Percentiles rank a stretch among this genome's conserved stretches.
These are phyloP conservation scores for Aciculosporium take DNA, from an alignment of 2,329 filamentous ascomycete genomes.

Conservation along the genomic window DNA sequence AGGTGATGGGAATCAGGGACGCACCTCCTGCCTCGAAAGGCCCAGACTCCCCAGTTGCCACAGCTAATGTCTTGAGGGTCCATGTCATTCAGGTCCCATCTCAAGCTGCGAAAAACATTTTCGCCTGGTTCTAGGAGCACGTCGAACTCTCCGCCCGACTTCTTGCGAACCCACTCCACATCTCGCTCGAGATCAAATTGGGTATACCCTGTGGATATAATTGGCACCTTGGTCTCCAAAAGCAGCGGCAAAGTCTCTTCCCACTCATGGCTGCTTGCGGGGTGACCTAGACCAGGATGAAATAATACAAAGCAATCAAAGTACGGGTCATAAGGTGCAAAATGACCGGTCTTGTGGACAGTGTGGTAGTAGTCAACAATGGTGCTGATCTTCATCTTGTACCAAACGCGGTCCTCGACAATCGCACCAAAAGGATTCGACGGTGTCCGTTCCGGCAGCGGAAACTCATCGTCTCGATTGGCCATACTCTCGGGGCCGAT, in stretches of 20 bases:
- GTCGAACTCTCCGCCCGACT: constrained; percentile 81
- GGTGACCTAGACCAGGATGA: constrained; percentile 90
- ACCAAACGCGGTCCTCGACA: constrained; percentile 77
- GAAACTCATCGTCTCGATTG: constrained; percentile 86
- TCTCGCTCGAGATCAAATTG: constrained; percentile 90
- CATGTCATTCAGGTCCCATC: constrained; percentile 94
- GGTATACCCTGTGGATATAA: constrained; percentile 91
- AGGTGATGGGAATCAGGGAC: constrained; percentile 11
- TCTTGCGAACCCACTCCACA: constrained; percentile 76
- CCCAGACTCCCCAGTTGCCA: constrained; percentile 96
- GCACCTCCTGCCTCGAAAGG: constrained; percentile 91
- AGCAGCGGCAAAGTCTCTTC: constrained; percentile 76
- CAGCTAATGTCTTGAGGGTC: constrained; percentile 89
- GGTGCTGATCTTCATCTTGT: constrained; percentile 89
- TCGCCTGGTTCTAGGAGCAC: constrained; percentile 82
- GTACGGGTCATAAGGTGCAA: constrained; percentile 92
- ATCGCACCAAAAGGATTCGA: constrained; percentile 87
- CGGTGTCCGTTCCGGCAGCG: constrained; percentile 71
- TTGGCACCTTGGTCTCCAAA: constrained; percentile 87
- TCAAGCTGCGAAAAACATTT: constrained; percentile 81
- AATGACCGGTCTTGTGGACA: constrained; percentile 78
- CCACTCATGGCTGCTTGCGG: constrained; percentile 89
- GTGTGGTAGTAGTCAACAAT: constrained; percentile 98
- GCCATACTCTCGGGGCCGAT: constrained; percentile 94
- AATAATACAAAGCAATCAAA: constrained; percentile 97